Base-by-base conservation (phyloP, 2,329 filamentous ascomycete genomes). In the Colletotrichum destructivum region DNA sequence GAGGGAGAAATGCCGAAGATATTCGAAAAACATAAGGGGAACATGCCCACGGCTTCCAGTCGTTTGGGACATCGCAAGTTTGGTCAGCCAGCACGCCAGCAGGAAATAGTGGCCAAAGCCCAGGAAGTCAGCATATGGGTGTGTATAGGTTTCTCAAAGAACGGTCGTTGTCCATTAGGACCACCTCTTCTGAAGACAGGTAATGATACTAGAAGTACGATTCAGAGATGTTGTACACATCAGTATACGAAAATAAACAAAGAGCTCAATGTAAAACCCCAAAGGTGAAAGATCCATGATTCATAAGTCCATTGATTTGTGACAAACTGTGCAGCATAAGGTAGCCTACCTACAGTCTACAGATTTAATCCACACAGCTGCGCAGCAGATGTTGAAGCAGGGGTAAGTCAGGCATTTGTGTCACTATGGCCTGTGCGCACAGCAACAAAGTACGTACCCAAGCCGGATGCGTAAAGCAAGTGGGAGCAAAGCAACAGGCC, bases 301-400 rank as follows among this genome's bases (percentile, higher is more conserved):
- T 67, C 63, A 67, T n/a, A 71, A 42, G 13, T 35, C 35, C 21
- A 42, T 57, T 23, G 31, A 35, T 35, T 57, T 71, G 26, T 67
- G 68, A 42, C 18, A 63, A 67, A 38, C 56, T 62, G 57, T 71
- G 69, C 69, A 71, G n/a, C n/a, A n/a, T 59, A n/a, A 31, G 23
- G 44, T 38, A 42, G 66, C 31, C 31, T 35, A 35, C 31, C 31
- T 35, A 35, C 2, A 35, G 31, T 9, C 8, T 35, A 35, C 7
- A 35, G 7, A 35, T 35, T 35, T 35, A n/a, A 52, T 51, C 21
- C 15, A 57, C 31, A 44, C 44, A 52, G 46, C 40, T 46, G 62
- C 44, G 38, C 35, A 55, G 52, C 46, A 46, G 65, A 42, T 72
- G 69, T 47, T 55, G 64, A 72, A 72, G 69, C 69, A 72, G 69